A percentile compares a stretch with the other conserved stretches of the same genome.
These are phyloP conservation scores for Trichoderma sp. DNA, from an alignment of 2,329 filamentous ascomycete genomes.

Conservation along the genomic window DNA sequence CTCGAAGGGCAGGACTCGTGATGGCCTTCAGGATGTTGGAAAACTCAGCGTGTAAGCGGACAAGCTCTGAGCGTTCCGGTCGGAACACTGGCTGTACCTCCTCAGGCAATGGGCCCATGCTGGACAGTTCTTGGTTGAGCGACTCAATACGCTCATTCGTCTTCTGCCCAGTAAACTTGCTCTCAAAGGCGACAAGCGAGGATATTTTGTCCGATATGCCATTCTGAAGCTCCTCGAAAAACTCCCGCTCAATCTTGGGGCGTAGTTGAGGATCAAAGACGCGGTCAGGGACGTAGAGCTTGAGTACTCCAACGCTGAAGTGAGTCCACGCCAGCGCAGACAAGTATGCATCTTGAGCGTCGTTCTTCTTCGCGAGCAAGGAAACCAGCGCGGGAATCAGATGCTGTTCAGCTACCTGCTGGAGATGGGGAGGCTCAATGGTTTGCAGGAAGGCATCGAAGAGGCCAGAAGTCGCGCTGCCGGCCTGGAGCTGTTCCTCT, in stretches of 20 bases:
- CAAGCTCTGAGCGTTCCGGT: conserved; percentile 67
- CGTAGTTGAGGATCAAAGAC: conserved; percentile 78
- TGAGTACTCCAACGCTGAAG: conserved; percentile 72
- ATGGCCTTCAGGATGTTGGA: conserved; percentile 71
- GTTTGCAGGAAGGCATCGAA: conserved; percentile 34
- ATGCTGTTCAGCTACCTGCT: conserved; percentile 45
- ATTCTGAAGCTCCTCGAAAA: conserved; percentile 56
- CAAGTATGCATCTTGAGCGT: conserved; percentile 36
- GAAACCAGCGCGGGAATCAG: conserved; percentile 52
- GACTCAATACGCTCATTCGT: conserved; percentile 68
- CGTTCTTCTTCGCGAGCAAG: conserved; percentile 38
- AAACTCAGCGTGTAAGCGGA: conserved; percentile 79
- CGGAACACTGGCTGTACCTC: conserved; percentile 69
- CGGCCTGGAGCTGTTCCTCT: conserved; percentile 30
- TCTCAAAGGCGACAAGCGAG: conserved; percentile 67
- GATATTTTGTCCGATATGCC: conserved; percentile 60
- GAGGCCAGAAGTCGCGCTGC: neutral
- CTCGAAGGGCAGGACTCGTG: conserved; percentile 51
- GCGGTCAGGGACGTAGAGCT: conserved; percentile 82
- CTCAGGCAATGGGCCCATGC: conserved; percentile 67
- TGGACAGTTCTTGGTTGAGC: conserved; percentile 62
- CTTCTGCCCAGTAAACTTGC: conserved; percentile 65
- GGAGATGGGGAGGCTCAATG: conserved; percentile 44
- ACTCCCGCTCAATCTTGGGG: conserved; percentile 65
- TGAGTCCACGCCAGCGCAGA: conserved; percentile 69